phyloP scores from a whole-genome alignment of 345 rosid species.

The Mercurialis annua region DNA sequence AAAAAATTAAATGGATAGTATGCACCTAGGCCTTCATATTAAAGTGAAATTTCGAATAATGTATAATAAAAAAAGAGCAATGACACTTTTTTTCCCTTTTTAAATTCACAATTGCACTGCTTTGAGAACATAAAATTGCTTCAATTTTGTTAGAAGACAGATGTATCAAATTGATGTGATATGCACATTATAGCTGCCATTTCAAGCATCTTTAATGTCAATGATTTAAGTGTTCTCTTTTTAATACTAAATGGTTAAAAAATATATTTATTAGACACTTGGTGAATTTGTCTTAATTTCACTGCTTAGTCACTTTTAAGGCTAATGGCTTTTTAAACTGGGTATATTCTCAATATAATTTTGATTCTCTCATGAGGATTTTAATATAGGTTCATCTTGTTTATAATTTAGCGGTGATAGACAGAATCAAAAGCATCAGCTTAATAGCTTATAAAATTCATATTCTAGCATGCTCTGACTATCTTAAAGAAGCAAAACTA shows the following conservation, averaged over 20 bases:
- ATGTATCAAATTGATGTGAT: no score
- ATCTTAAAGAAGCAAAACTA: neutral
- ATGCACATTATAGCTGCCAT: no score
- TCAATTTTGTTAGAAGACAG: neutral
- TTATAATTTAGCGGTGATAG: neutral
- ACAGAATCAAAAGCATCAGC: neutral
- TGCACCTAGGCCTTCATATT: neutral
- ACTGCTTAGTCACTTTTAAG: no score
- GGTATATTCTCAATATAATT: no score
- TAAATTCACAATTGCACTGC: neutral
- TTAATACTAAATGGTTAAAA: no score
- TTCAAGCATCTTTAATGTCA: no score
- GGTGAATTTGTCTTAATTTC: no score
- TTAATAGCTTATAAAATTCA: neutral
- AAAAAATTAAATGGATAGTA: neutral
- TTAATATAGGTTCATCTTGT: neutral
- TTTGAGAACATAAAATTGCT: neutral
- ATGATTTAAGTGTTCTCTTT: no score
- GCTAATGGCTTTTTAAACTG: no score
- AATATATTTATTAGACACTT: no score
- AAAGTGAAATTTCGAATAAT: neutral
- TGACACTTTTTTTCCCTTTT: no score
- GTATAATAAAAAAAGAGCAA: neutral
- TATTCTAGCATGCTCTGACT: neutral
- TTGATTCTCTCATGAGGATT: no score